Base-by-base conservation (phyloP, 805 yeast species). In the Lachancea mirantina region DNA sequence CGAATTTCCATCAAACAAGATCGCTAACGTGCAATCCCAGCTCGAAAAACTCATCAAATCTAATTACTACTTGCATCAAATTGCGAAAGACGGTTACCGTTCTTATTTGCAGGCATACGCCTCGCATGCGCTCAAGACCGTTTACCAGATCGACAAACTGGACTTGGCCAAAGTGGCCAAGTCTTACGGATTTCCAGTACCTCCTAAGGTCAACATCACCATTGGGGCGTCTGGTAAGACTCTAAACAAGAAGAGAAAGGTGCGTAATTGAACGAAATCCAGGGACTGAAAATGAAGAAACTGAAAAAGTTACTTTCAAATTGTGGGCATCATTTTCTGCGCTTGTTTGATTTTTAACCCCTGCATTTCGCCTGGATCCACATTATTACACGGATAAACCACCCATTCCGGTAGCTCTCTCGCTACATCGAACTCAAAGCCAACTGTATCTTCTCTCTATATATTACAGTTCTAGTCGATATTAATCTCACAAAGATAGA, bases 41-140 rank as follows among this genome's bases (percentile, higher is more conserved):
- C 67, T 92, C 47, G 92, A 84, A 52, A 89, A 89, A 62, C 70
- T 92, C 48, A 85, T 89, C 43, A 78, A 84, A 51, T 82, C 89
- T 31, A 92, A 92, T 60, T 92, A 83, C 64, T 84, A 92, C 81
- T 71, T 92, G 46, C 94, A 92, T 59, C 94, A 84, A 62, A 72
- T 88, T 35, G 99, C 99, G 19, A 84, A 87, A 62, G 99, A 92
- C 55, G 99, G 98, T 39, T 92, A 92, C 67, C 74, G 96, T 57
- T 77, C 97, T 2, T 92, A 92, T 61, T 70, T 92, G 51, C 99
- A 92, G 64, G 97, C 98, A 4, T 92, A 92, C 55, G 88, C 98
- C 5, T 82, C 95, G 14, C 98, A 92, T 62, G 95, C 88, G 53
- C 69, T 92, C 61, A 92, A 92, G 61, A 84, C 96, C 2, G 98